Base-by-base conservation (phyloP, 2,329 filamentous ascomycete genomes). In the Fusarium paranaense region DNA sequence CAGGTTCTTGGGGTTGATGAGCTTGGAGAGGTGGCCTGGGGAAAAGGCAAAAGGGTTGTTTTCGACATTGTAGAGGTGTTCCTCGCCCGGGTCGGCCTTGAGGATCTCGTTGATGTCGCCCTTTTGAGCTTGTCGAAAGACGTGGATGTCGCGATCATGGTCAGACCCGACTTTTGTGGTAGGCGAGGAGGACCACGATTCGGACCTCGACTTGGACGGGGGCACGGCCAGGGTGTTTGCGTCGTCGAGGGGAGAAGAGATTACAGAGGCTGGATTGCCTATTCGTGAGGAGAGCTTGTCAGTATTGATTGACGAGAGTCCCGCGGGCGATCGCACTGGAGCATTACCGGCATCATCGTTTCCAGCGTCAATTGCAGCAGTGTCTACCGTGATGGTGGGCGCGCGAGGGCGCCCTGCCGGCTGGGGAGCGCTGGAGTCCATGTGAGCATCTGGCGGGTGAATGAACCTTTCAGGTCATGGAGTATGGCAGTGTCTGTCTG, bases 1-100 rank as follows among this genome's bases (percentile, higher is more conserved):
- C 66, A 97, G 83, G 63, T 91, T 96, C 84, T 97, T 97, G 2
- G 95, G 95, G 78, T 97, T 95, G 60, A 95, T 89, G 80, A 97
- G 87, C 82, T 97, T 97, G 71, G 90, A 91, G 68, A 97, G 86
- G 78, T 96, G 91, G 14, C 95, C 95, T 0, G 93, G 93, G 2
- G 91, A 91, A 78, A 94, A 97, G 6, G 94, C 94, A 78, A 97
- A 97, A 0, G 92, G 92, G 80, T 95, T 97, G 78, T 94, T 86
- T 4, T 92, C 87, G 13, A 95, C 90, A 8, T 89, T 78, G 76
- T 94, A 96, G 72, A 94, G 91, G 20, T 85, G 87, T 81, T 95
- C 93, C 1, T 90, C 92, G 8, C 92, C 92, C 1, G 91, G 92
- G 78, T 95, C 93, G 0, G 93, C 91, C 22, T 85, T 87, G 13